These are phyloP conservation scores for Neocatenulostroma microsporum DNA, from an alignment of 2,329 filamentous ascomycete genomes.

Conservation along the genomic window DNA sequence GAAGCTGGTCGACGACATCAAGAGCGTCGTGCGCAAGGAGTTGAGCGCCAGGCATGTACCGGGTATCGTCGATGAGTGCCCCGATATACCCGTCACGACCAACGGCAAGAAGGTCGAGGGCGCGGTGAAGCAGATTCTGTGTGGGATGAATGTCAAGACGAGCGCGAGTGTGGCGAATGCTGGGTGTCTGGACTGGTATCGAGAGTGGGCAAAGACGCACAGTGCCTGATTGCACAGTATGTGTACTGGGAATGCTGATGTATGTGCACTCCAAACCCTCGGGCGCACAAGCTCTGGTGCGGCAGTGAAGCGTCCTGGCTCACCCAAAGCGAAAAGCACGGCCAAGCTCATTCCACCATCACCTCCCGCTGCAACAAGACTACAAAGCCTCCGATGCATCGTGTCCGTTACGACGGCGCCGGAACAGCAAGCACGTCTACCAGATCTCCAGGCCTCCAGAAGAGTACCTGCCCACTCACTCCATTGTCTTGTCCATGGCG, in stretches of 20 bases:
- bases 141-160: slow-evolving; percentile 76
- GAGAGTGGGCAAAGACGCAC: slow-evolving; percentile 61
- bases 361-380: no score
- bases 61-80: slow-evolving; percentile 69
- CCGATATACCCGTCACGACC: slow-evolving; percentile 80
- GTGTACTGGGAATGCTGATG: no score
- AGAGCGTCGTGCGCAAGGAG: slow-evolving; percentile 62
- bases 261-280: no score
- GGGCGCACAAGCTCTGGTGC: no score
- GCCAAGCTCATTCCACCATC: no score
- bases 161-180: slow-evolving; percentile 91
- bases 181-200: slow-evolving; percentile 82
- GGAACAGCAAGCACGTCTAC: background rate
- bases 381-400: background rate
- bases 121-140: slow-evolving; percentile 91
- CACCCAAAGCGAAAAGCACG: no score
- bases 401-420: background rate
- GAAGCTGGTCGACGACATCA: slow-evolving; percentile 57
- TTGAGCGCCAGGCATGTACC: slow-evolving; percentile 87
- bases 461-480: background rate
- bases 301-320: no score
- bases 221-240: no score
- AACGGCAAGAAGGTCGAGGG: slow-evolving; percentile 99
- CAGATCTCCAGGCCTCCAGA: background rate
- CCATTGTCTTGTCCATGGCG: background rate